Evolutionary conservation across 176 grass and related monocot species (phyloP).

Genomic region (Dendrocalamus sinicus): DNA sequence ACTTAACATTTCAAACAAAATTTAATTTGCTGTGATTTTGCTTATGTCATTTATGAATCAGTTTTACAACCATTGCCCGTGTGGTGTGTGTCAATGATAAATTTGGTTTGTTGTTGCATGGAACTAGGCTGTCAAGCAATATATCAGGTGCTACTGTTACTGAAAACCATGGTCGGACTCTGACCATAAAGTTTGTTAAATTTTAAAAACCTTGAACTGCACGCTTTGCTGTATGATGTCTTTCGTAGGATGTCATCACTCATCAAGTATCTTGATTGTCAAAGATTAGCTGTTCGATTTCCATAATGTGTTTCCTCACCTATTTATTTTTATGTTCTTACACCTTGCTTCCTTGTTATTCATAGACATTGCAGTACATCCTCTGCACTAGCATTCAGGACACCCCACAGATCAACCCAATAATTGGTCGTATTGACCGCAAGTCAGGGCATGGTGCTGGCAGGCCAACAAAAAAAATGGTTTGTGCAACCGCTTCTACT

Average conservation of each 20-base stretch:
- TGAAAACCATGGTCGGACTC: neutral
- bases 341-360: constrained; percentile 36
- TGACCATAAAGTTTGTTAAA: neutral
- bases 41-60: constrained; percentile 1
- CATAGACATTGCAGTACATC: constrained; percentile 75
- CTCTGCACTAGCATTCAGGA: constrained; percentile 61
- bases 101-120: neutral
- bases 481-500: constrained; percentile 23
- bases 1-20: neutral
- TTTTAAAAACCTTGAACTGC: neutral
- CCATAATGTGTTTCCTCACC: neutral
- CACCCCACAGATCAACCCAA: constrained; percentile 72
- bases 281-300: constrained; percentile 5
- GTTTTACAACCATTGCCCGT: neutral
- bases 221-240: neutral
- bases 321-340: constrained; percentile 35
- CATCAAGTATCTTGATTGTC: neutral
- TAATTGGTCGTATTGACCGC: constrained; percentile 83
- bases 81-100: constrained; percentile 5
- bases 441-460: constrained; percentile 94
- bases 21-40: neutral
- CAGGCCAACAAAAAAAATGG: constrained; percentile 90
- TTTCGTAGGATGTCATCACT: neutral
- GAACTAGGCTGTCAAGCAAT: constrained; percentile 19
- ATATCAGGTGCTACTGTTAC: constrained; percentile 14